These are phyloP conservation scores for Dictyostelium purpureum DNA, from an alignment of 78 protist genomes.

Conservation along the genomic window DNA sequence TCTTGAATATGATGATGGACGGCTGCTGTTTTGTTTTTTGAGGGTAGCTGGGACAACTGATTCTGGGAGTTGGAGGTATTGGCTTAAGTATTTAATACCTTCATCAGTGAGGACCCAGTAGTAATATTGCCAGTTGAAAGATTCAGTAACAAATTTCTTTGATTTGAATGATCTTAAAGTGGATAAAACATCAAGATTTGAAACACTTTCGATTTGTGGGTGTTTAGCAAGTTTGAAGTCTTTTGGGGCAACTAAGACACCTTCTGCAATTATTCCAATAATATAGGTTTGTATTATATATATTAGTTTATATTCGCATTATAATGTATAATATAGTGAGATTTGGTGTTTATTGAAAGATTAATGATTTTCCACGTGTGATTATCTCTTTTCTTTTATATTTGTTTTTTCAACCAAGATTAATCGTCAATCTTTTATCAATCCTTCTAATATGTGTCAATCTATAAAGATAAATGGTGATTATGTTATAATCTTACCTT, in stretches of 20 bases:
- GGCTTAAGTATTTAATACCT: constrained; percentile 95
- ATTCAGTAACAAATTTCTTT: constrained; percentile 88
- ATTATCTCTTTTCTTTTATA: background rate
- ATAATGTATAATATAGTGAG: background rate
- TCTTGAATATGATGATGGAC: background rate
- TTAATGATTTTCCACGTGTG: background rate
- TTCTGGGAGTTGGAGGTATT: constrained; percentile 93
- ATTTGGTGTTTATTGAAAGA: background rate
- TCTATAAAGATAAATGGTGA: background rate
- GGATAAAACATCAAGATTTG: constrained; percentile 93
- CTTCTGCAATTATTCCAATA: constrained; percentile 82
- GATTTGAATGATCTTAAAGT: constrained; percentile 88
- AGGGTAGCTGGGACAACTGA: constrained; percentile 94
- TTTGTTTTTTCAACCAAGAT: background rate
- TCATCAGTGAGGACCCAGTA: constrained; percentile 95
- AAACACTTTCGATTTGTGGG: constrained; percentile 64
- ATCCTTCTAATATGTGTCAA: background rate
- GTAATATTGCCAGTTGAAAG: constrained; percentile 95
- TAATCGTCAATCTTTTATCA: background rate
- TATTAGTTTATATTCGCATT: background rate
- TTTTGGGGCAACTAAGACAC: constrained; percentile 92
- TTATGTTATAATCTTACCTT: constrained; percentile 40
- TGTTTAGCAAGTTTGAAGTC: constrained; percentile 11
- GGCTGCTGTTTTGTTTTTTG: constrained; percentile 79
- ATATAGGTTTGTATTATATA: background rate